phyloP scores from a whole-genome alignment of 2,329 filamentous ascomycete genomes.

The Aspergillus caelatus region DNA sequence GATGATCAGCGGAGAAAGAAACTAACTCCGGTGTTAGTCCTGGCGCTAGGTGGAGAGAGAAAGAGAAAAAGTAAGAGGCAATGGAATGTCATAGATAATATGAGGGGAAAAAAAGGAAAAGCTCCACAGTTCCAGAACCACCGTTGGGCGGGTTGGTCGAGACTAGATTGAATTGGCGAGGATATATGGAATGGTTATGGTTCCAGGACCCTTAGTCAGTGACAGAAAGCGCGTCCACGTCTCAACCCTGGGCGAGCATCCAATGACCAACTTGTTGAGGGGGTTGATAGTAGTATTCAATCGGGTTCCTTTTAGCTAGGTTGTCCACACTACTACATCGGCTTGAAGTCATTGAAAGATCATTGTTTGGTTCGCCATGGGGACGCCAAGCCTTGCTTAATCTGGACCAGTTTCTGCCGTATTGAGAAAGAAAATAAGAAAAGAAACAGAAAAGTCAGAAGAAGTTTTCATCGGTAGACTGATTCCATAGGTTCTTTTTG shows the following conservation, averaged over 20 bases:
- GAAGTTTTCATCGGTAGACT: not conserved
- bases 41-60: not conserved
- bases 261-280: not conserved
- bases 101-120: not conserved
- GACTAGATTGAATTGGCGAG: not conserved
- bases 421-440: not conserved
- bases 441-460: not conserved
- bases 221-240: not conserved
- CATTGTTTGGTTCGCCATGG: not conserved
- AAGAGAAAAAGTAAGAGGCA: not conserved
- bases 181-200: not conserved
- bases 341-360: not conserved
- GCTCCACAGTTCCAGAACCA: constrained; percentile 2
- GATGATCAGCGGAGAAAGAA: not conserved
- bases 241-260: not conserved
- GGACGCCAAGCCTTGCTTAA: not conserved
- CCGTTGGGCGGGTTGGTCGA: not conserved
- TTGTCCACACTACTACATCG: not conserved
- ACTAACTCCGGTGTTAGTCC: not conserved
- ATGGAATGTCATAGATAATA: constrained; percentile 1
- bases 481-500: not conserved
- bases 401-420: not conserved
- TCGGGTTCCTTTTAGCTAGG: too few relatives aligned
- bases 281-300: not conserved
- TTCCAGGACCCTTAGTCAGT: not conserved